Percentiles rank a stretch among this genome's conserved stretches.
phyloP scores from a whole-genome alignment of 306 rosid genomes.

The Trifolium pratense region DNA sequence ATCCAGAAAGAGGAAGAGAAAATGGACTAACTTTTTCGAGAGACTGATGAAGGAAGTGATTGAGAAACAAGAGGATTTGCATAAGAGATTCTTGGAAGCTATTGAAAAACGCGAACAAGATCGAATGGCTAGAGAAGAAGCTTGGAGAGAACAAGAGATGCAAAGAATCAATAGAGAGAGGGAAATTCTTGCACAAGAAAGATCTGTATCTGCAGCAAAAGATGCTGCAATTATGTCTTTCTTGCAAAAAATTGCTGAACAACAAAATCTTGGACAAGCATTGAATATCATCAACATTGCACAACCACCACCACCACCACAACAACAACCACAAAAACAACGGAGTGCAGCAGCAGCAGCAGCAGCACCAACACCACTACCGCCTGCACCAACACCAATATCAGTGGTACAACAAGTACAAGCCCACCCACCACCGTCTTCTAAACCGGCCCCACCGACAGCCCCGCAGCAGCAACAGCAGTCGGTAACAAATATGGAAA shows the following conservation, averaged over 20 bases:
- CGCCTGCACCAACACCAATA: not conserved
- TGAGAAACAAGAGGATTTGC: slow-evolving; percentile 77
- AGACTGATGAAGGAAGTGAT: slow-evolving; percentile 74
- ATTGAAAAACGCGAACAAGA: slow-evolving; percentile 83
- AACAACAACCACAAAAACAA: slow-evolving; percentile 15
- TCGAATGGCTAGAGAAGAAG: slow-evolving; percentile 68
- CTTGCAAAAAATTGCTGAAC: slow-evolving; percentile 70
- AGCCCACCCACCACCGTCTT: not conserved
- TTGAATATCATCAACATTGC: slow-evolving; percentile 30
- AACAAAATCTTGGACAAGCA: slow-evolving; percentile 47
- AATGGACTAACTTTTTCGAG: slow-evolving; percentile 88
- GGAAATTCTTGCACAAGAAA: slow-evolving; percentile 75
- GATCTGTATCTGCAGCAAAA: slow-evolving; percentile 69
- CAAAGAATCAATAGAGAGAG: slow-evolving; percentile 63
- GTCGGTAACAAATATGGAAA: slow-evolving; percentile 44
- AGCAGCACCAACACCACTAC: not conserved
- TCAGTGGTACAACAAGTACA: not conserved
- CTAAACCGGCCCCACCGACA: not conserved
- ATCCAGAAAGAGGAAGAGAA: slow-evolving; percentile 67
- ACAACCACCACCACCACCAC: slow-evolving; percentile 3
- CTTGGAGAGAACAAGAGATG: slow-evolving; percentile 85
- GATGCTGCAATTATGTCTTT: slow-evolving; percentile 79
- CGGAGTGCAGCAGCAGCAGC: not conserved
- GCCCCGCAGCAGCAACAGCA: not conserved
- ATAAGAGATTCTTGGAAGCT: slow-evolving; percentile 72